phyloP scores from a whole-genome alignment of 768 basidiomycete genomes.

The Russula ochroleuca region DNA sequence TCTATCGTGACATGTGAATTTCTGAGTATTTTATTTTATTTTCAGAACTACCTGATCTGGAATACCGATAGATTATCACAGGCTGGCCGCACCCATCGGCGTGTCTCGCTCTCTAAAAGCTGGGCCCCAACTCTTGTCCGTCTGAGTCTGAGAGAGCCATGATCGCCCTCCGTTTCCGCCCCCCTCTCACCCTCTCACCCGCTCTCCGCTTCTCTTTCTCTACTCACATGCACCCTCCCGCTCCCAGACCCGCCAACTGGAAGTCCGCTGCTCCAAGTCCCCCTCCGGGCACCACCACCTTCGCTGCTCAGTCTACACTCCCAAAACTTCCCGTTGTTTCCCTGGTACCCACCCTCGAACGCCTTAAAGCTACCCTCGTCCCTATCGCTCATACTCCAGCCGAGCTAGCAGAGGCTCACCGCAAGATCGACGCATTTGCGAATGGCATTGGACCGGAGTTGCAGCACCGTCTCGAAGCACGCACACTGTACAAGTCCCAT shows the following conservation, averaged over 20 bases:
- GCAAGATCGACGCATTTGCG: constrained; percentile 67
- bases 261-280: constrained; percentile 64
- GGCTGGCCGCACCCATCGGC: neutral
- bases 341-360: constrained; percentile 58
- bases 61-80: constrained; percentile 1
- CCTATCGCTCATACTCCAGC: constrained; percentile 65
- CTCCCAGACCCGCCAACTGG: constrained; percentile 54
- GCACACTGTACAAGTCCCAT: constrained; percentile 52
- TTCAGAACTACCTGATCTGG: neutral
- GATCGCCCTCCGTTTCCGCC: neutral
- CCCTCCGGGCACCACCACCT: constrained; percentile 49
- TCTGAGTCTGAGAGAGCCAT: neutral
- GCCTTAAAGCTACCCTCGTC: constrained; percentile 63
- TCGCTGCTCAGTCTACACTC: constrained; percentile 58
- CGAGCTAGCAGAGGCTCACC: constrained; percentile 51
- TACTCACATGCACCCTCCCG: constrained; percentile 15
- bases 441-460: constrained; percentile 43
- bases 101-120: no score
- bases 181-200: neutral
- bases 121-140: neutral
- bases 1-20: neutral
- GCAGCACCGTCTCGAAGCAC: constrained; percentile 58
- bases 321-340: constrained; percentile 73
- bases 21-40: neutral
- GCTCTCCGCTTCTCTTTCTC: neutral